These are phyloP conservation scores for Colletotrichum eremochloae DNA, from an alignment of 2,329 filamentous ascomycete genomes.

Conservation along the genomic window DNA sequence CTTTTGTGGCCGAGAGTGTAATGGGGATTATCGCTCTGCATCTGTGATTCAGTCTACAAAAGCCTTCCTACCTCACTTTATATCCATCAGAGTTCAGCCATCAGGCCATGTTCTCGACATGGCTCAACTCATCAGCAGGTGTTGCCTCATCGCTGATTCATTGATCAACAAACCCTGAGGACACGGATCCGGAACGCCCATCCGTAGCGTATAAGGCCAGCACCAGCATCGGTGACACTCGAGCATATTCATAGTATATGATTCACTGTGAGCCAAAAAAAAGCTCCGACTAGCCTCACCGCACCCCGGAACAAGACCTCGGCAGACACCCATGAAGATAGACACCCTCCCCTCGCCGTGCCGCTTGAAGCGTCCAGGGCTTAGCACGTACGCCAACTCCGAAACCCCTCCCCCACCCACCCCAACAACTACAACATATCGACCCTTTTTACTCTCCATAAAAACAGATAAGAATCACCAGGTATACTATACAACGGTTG, in stretches of 20 bases:
- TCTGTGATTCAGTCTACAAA: neutral
- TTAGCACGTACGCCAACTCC: conserved; percentile 33
- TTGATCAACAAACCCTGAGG: neutral
- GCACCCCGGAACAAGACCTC: neutral
- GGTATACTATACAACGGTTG: conserved; percentile 40
- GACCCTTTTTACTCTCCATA: conserved; percentile 19
- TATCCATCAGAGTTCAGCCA: neutral
- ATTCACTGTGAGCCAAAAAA: neutral
- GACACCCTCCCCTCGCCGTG: neutral
- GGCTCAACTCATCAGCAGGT: neutral
- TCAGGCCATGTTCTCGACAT: neutral
- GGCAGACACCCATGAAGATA: conserved; percentile 5
- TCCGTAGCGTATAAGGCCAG: neutral
- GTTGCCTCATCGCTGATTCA: no score
- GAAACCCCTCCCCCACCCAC: conserved; percentile 4
- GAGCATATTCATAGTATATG: neutral
- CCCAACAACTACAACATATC: neutral
- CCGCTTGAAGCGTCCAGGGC: neutral
- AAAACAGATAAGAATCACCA: neutral
- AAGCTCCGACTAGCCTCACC: neutral
- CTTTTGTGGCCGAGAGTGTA: neutral
- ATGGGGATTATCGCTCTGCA: neutral
- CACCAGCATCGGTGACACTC: neutral
- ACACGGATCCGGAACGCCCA: neutral
- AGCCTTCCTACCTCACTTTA: neutral